A percentile compares a stretch with the other conserved stretches of the same genome.
Evolutionary conservation across 257 asterid genomes (phyloP).

Genomic region (Asclepias syriaca): DNA sequence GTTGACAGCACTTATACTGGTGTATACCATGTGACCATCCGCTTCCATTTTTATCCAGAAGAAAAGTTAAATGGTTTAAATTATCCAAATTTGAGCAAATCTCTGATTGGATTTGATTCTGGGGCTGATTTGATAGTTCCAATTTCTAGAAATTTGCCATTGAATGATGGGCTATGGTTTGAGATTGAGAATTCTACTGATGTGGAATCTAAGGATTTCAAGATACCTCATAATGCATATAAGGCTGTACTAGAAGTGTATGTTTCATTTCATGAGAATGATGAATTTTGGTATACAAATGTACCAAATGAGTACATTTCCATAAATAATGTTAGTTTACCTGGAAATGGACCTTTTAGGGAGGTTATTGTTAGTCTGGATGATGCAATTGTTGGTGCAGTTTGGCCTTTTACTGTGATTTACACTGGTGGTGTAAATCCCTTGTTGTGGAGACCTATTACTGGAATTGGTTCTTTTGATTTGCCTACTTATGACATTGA

Average conservation of each 20-base stretch:
- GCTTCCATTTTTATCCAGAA: slow-evolving; percentile 60
- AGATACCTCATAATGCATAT: slow-evolving; percentile 49
- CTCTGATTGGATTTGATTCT: slow-evolving; percentile 17
- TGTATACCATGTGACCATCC: slow-evolving; percentile 58
- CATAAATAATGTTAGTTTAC: slow-evolving; percentile 30
- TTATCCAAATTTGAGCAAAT: slow-evolving; percentile 1
- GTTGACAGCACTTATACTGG: slow-evolving; percentile 67
- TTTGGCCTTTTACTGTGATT: slow-evolving; percentile 77
- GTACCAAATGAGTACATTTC: slow-evolving; percentile 51
- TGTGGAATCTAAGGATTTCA: slow-evolving; percentile 37
- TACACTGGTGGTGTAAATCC: slow-evolving; percentile 82
- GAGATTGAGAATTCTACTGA: slow-evolving; percentile 48
- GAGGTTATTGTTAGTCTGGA: slow-evolving; percentile 62
- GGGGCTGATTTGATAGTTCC: slow-evolving; percentile 66
- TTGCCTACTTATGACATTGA: slow-evolving; percentile 72
- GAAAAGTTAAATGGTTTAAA: slow-evolving; percentile 9
- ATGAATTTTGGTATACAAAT: slow-evolving; percentile 75
- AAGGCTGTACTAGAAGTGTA: slow-evolving; percentile 69
- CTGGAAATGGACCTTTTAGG: slow-evolving; percentile 74
- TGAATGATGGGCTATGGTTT: slow-evolving; percentile 80
- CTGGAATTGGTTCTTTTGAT: slow-evolving; percentile 72
- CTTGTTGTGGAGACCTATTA: slow-evolving; percentile 68
- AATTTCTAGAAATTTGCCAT: slow-evolving; percentile 51
- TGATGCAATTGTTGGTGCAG: slow-evolving; percentile 39
- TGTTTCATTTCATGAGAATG: slow-evolving; percentile 74